phyloP scores from a whole-genome alignment of 805 yeast species.

The Candida incommunis region DNA sequence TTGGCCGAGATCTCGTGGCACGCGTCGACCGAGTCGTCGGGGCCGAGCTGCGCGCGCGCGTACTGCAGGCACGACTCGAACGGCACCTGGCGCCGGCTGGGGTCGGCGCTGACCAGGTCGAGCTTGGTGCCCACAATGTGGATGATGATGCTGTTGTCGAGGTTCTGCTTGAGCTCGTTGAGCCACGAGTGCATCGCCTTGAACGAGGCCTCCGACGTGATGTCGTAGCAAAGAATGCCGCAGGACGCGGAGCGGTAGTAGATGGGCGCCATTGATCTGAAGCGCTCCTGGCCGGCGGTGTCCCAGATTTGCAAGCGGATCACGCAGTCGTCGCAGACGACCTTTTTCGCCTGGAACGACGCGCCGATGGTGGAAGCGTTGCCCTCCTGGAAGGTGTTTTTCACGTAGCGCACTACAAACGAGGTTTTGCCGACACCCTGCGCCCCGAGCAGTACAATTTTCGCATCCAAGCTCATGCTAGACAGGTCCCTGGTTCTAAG shows the following conservation, averaged over 20 bases:
- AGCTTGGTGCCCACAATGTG: constrained; percentile 23
- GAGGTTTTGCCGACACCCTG: constrained; percentile 25
- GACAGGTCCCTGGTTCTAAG: no score
- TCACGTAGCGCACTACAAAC: constrained; percentile 21
- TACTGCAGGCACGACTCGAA: constrained; percentile 20
- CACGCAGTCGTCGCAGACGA: constrained; percentile 18
- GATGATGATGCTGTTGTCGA: constrained; percentile 17
- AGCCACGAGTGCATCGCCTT: constrained; percentile 23
- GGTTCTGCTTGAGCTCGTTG: constrained; percentile 17
- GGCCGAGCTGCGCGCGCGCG: constrained; percentile 14
- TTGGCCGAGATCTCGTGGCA: constrained; percentile 29
- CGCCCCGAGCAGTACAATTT: constrained; percentile 22
- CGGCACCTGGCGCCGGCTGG: constrained; percentile 20
- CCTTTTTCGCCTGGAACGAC: constrained; percentile 21
- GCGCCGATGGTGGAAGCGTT: constrained; percentile 24
- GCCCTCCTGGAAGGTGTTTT: constrained; percentile 21
- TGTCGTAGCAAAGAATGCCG: constrained; percentile 23
- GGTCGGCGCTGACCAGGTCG: constrained; percentile 21
- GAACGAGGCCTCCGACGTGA: constrained; percentile 21
- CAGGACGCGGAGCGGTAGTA: constrained; percentile 26
- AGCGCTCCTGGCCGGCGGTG: constrained; percentile 95
- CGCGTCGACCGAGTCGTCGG: constrained; percentile 38
- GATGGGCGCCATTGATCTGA: constrained; percentile 65
- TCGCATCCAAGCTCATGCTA: constrained; percentile 21
- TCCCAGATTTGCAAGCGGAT: constrained; percentile 60